Base-by-base conservation (phyloP, 2,329 filamentous ascomycete species). In the Neurospora crassa region DNA sequence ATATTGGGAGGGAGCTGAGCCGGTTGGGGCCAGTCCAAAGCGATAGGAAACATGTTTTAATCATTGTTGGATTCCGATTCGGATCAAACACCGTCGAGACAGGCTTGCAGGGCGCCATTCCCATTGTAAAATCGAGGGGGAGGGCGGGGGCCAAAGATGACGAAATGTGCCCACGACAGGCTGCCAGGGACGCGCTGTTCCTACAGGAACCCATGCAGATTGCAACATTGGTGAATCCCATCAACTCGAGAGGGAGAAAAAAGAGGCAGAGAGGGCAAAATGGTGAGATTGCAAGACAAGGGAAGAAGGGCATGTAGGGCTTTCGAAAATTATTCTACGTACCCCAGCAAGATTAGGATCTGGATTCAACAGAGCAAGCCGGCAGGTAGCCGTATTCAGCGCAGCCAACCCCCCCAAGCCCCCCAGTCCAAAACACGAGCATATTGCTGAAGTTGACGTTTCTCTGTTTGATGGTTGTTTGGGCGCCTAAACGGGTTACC, bases 401-500 rank as follows among this genome's bases (percentile, higher is more conserved):
- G 47, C 47, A 53, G 47, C 53, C 53, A 34, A 37, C 34, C 53
- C 29, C 29, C 24, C 29, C 29, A 16, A 37, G 53, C 53, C 29
- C 29, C 53, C 53, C 53, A 37, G 29, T 63, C 53, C 24, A 63
- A 63, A 63, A 63, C 29, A 63, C 29, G 29, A 16, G 53, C 53
- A 34, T 63, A 24, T 24, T 63, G 53, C 29, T 63, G 24, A 37
- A 63, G 53, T 63, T 63, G 53, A 34, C 24, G 53, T 75, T 78
- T 75, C 74, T 78, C 75, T 79, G 82, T 83, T 82, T 84, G 82
- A 83, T 82, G 79, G 81, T 80, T 83, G 82, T 84, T 82, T 83
- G 78, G 80, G 79, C 77, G 77, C 69, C 72, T 73, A 79, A 76
- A 79, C 80, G 78, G 81, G 80, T 63, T 63, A 63, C 53, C 53